Evolutionary conservation across 176 grass and related monocot genomes (phyloP).

Genomic region (Microstegium vimineum): DNA sequence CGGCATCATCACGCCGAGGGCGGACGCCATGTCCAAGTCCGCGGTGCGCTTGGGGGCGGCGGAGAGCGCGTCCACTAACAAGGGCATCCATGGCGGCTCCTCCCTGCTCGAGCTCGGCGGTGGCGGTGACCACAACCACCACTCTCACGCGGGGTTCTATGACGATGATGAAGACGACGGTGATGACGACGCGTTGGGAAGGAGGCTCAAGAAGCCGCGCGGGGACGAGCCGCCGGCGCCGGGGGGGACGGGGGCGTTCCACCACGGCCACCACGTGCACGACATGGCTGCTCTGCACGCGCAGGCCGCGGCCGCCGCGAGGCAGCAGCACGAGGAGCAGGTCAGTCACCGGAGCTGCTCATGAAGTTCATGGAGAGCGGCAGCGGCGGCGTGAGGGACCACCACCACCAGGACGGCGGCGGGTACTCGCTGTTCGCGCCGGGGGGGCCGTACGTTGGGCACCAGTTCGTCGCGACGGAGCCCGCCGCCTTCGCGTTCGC

Average conservation of each 20-base stretch:
- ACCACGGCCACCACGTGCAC: slow-evolving; percentile 2
- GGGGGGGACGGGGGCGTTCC: slow-evolving; percentile 2
- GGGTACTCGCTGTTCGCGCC: slow-evolving; percentile 53
- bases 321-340: slow-evolving; percentile 57
- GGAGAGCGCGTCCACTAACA: slow-evolving; percentile 8
- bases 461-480: slow-evolving; percentile 62
- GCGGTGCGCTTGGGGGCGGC: background rate
- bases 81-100: slow-evolving; percentile 27
- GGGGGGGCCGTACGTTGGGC: slow-evolving; percentile 25
- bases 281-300: slow-evolving; percentile 46
- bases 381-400: slow-evolving; percentile 24
- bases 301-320: slow-evolving; percentile 37
- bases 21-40: slow-evolving; percentile 21
- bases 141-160: slow-evolving; percentile 7
- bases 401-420: slow-evolving; percentile 13
- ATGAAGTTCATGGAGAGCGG: slow-evolving; percentile 96
- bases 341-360: slow-evolving; percentile 81
- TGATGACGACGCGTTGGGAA: slow-evolving; percentile 1
- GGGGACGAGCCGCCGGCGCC: slow-evolving; percentile 23
- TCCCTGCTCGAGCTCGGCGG: slow-evolving; percentile 39
- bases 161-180: slow-evolving; percentile 14
- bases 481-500: slow-evolving; percentile 56
- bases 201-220: slow-evolving; percentile 65
- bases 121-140: slow-evolving; percentile 6
- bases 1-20: slow-evolving; percentile 22